These are phyloP conservation scores for Solanum rostratum DNA, from an alignment of 257 asterid species.

Conservation along the genomic window DNA sequence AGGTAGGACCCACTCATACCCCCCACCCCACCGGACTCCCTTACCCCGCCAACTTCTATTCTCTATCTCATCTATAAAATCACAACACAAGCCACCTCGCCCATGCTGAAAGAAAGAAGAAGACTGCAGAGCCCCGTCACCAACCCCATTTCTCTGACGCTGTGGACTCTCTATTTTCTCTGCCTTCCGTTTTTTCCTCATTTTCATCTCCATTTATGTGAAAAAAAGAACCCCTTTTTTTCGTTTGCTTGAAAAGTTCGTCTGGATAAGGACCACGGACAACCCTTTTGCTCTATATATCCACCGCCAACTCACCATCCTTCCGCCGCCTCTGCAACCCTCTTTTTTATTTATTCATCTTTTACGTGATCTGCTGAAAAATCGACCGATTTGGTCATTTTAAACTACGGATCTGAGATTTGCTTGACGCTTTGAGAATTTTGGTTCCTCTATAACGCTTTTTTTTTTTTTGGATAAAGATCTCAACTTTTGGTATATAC, in stretches of 20 bases:
- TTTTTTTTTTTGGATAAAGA: not conserved
- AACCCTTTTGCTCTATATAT: not conserved
- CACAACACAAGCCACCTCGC: slow-evolving; percentile 10
- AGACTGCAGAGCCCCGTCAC: not conserved
- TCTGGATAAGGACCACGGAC: not conserved
- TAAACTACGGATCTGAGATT: slow-evolving; percentile 7
- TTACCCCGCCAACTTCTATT: not conserved
- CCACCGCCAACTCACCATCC: not conserved
- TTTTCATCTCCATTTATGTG: not conserved
- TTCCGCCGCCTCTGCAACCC: not conserved
- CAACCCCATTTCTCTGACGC: not conserved
- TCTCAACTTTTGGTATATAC: not conserved
- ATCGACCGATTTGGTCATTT: not conserved
- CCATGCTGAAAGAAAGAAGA: not conserved
- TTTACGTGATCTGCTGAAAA: not conserved
- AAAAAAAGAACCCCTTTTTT: not conserved
- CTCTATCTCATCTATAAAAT: slow-evolving; percentile 40
- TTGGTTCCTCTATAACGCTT: not conserved
- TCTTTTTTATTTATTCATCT: not conserved
- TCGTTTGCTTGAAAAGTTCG: not conserved
- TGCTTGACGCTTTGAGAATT: not conserved
- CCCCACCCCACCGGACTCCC: not conserved
- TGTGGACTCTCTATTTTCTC: not conserved
- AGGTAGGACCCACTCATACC: not conserved
- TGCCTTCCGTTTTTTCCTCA: not conserved